These are phyloP conservation scores for Seiridium cupressi DNA, from an alignment of 2,329 filamentous ascomycete genomes.

Conservation along the genomic window DNA sequence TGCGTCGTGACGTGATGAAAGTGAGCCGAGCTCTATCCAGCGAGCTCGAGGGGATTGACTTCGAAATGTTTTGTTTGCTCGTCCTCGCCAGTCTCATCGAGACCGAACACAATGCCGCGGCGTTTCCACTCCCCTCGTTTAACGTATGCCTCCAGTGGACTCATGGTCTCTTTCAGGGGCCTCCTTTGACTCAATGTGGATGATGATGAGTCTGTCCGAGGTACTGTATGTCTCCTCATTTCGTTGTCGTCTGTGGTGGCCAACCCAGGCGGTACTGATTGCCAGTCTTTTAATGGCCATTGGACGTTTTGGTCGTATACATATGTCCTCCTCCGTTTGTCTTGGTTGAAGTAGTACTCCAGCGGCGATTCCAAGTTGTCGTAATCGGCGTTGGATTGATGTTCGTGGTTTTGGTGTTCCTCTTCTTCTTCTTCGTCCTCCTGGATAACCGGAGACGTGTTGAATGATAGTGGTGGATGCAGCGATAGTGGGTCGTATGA, in stretches of 20 bases:
- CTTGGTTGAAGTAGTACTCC: constrained; percentile 23
- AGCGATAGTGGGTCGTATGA: constrained; percentile 27
- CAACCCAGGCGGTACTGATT: constrained; percentile 23
- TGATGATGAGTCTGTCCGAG: constrained; percentile 1
- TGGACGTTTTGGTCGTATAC: constrained; percentile 26
- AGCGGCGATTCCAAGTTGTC: constrained; percentile 20
- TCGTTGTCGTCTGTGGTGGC: constrained; percentile 14
- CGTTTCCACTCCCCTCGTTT: constrained; percentile 32
- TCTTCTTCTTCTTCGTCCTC: constrained; percentile 22
- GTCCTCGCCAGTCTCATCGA: constrained; percentile 19
- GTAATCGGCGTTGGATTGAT: constrained; percentile 20
- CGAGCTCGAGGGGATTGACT: constrained; percentile 17
- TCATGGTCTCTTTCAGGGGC: constrained; percentile 24
- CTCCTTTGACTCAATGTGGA: constrained; percentile 15
- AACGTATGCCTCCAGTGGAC: constrained; percentile 23
- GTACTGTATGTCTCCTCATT: constrained; percentile 12
- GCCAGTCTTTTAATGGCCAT: constrained; percentile 33
- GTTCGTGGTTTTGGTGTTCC: background rate
- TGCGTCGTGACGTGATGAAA: constrained; percentile 1
- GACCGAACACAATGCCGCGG: constrained; percentile 29
- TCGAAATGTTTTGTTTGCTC: constrained; percentile 28
- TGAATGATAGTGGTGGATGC: constrained; percentile 28
- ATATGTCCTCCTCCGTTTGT: constrained; percentile 19
- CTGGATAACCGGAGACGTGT: constrained; percentile 26
- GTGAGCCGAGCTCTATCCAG: background rate